A percentile compares a stretch with the other conserved stretches of the same genome.
phyloP scores from a whole-genome alignment of 768 basidiomycete species.

The Boletellus ananiceps region DNA sequence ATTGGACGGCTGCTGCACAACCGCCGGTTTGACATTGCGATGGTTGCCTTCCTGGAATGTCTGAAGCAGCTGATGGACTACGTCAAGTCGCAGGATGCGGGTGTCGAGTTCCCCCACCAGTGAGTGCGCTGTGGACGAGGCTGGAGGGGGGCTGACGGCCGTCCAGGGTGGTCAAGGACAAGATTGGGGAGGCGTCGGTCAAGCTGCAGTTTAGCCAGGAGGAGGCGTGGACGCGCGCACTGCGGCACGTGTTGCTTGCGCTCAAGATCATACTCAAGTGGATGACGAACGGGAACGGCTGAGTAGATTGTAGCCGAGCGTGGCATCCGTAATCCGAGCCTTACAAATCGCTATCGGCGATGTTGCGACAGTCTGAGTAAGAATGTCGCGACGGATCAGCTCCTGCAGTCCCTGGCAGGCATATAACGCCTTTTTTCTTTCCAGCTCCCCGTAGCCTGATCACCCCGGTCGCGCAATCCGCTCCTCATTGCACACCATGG shows the following conservation, averaged over 20 bases:
- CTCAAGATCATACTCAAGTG: constrained; percentile 86
- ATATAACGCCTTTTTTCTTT: too few relatives aligned
- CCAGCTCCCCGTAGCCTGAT: background rate
- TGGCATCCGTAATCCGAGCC: background rate
- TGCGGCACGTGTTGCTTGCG: constrained; percentile 86
- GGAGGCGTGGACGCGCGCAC: constrained; percentile 91
- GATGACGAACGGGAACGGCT: constrained; percentile 74
- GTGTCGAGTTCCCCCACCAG: constrained; percentile 83
- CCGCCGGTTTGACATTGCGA: constrained; percentile 90
- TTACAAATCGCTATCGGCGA: constrained; percentile 18
- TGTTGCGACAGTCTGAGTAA: constrained; percentile 14
- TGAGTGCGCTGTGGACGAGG: constrained; percentile 40
- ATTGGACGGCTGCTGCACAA: constrained; percentile 89
- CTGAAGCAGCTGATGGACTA: constrained; percentile 88
- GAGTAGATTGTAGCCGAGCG: constrained; percentile 28
- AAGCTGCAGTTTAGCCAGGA: constrained; percentile 94
- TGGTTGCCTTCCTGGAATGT: constrained; percentile 96
- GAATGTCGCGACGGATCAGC: background rate
- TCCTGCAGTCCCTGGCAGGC: background rate
- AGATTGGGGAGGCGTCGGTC: constrained; percentile 92
- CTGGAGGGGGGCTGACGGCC: background rate
- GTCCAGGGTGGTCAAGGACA: constrained; percentile 81
- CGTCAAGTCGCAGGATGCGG: constrained; percentile 67
- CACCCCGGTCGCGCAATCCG: constrained; percentile 12
- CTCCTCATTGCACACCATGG: constrained; percentile 51